Conservation (phyloP, 208 protist genomes). For the Acanthamoeba triangularis region DNA sequence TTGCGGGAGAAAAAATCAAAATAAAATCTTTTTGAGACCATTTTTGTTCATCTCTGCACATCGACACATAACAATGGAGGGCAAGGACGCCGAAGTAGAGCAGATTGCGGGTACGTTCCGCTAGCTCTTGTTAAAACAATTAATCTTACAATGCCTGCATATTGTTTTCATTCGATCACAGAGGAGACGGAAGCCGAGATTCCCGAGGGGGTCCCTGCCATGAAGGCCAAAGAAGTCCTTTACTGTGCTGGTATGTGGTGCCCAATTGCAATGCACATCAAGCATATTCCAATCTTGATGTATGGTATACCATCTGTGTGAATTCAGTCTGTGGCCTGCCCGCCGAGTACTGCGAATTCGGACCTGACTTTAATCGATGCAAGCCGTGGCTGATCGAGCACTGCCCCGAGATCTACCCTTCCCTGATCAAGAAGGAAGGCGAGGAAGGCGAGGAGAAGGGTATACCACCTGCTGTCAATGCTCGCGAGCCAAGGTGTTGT, state of each 20-base stretch:
- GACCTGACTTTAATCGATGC: slow-evolving; percentile 77
- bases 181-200: slow-evolving; percentile 16
- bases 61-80: background rate
- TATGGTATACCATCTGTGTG: too few relatives aligned
- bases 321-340: slow-evolving; percentile 77
- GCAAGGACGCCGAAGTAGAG: background rate
- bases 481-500: background rate
- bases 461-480: background rate
- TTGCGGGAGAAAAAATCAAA: background rate
- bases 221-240: background rate
- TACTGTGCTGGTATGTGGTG: slow-evolving; percentile 3
- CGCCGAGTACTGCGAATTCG: slow-evolving; percentile 79
- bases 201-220: background rate
- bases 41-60: background rate
- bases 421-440: slow-evolving; percentile 5
- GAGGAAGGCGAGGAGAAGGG: slow-evolving; percentile 16
- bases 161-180: background rate
- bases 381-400: slow-evolving; percentile 79
- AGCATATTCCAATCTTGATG: too few relatives aligned
- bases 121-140: background rate
- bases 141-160: background rate
- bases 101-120: background rate
- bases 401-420: slow-evolving; percentile 76
- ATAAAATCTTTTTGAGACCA: background rate
- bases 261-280: background rate